These are phyloP conservation scores for Colletotrichum chlorophyti DNA, from an alignment of 2,329 filamentous ascomycete genomes.

Conservation along the genomic window DNA sequence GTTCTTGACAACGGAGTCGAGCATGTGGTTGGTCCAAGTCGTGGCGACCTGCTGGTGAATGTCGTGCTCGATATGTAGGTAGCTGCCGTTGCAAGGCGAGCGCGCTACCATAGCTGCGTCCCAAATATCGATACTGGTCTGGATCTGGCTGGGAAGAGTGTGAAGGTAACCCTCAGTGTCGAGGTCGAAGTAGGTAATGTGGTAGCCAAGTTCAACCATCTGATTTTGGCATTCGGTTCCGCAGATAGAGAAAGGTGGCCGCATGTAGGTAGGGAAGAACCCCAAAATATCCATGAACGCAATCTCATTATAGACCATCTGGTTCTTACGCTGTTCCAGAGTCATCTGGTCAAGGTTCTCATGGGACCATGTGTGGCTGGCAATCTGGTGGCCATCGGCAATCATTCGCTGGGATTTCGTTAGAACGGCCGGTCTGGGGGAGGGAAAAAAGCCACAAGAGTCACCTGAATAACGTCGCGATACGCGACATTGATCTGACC, in stretches of 20 bases:
- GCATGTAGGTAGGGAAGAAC: conserved; percentile 54
- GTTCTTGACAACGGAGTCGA: conserved; percentile 31
- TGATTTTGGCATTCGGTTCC: conserved; percentile 30
- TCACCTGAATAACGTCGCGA: conserved; percentile 40
- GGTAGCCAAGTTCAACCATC: conserved; percentile 26
- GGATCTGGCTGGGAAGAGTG: conserved; percentile 30
- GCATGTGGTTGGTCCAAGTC: conserved; percentile 45
- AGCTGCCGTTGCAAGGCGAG: conserved; percentile 35
- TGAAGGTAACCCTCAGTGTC: conserved; percentile 38
- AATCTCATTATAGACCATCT: conserved; percentile 54
- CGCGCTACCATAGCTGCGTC: conserved; percentile 38
- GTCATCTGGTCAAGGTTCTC: conserved; percentile 45
- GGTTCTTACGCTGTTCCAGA: conserved; percentile 39
- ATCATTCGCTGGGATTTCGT: conserved; percentile 45
- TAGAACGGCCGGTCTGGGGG: not conserved
- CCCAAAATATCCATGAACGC: conserved; percentile 51
- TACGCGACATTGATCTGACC: conserved; percentile 40
- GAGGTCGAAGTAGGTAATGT: conserved; percentile 30
- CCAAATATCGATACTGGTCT: conserved; percentile 41
- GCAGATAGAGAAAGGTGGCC: conserved; percentile 32
- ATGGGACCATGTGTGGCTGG: conserved; percentile 55
- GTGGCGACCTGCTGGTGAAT: conserved; percentile 50
- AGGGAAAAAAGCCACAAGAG: conserved; percentile 23
- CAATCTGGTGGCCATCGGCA: conserved; percentile 54
- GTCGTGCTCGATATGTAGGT: conserved; percentile 46